Evolutionary conservation across 2,329 filamentous ascomycete genomes (phyloP).

Genomic region (Diaporthe aspalathi): DNA sequence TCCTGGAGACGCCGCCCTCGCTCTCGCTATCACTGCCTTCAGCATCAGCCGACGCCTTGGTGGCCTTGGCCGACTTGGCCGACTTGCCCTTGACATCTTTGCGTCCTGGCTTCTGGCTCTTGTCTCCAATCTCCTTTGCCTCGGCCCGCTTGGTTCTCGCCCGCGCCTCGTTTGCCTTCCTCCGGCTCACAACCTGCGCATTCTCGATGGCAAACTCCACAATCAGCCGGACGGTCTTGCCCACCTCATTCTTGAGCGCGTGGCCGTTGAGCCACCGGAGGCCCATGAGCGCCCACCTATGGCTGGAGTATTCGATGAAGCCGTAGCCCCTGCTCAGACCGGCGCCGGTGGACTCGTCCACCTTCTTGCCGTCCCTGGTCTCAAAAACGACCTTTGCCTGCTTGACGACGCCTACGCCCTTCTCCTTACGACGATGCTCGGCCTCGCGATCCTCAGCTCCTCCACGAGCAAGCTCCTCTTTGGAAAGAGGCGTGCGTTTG

Average conservation of each 20-base stretch:
- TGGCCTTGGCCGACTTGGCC: constrained; percentile 41
- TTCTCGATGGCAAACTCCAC: constrained; percentile 99
- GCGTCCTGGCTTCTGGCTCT: constrained; percentile 44
- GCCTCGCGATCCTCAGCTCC: constrained; percentile 83
- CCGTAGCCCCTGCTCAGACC: constrained; percentile 93
- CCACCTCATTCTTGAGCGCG: constrained; percentile 67
- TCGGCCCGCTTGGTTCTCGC: constrained; percentile 39
- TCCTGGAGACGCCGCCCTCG: constrained; percentile 34
- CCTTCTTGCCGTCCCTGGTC: constrained; percentile 84
- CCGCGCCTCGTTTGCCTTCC: constrained; percentile 71
- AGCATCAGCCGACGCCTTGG: constrained; percentile 41
- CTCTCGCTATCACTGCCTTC: neutral
- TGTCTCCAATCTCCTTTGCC: constrained; percentile 36
- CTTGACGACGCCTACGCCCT: constrained; percentile 87
- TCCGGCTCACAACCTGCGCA: constrained; percentile 88
- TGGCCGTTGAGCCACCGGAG: constrained; percentile 92
- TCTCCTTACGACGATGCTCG: constrained; percentile 81
- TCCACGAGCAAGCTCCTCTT: constrained; percentile 86
- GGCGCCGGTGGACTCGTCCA: constrained; percentile 79
- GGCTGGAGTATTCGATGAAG: constrained; percentile 95
- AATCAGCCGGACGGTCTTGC: constrained; percentile 89
- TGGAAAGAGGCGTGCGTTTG: constrained; percentile 81
- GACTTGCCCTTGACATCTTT: constrained; percentile 42
- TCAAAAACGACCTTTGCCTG: constrained; percentile 98
- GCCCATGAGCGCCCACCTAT: constrained; percentile 94